These are phyloP conservation scores for Entomortierella chlamydospora DNA, from an alignment of 192 early-diverging fungal genomes.

Conservation along the genomic window DNA sequence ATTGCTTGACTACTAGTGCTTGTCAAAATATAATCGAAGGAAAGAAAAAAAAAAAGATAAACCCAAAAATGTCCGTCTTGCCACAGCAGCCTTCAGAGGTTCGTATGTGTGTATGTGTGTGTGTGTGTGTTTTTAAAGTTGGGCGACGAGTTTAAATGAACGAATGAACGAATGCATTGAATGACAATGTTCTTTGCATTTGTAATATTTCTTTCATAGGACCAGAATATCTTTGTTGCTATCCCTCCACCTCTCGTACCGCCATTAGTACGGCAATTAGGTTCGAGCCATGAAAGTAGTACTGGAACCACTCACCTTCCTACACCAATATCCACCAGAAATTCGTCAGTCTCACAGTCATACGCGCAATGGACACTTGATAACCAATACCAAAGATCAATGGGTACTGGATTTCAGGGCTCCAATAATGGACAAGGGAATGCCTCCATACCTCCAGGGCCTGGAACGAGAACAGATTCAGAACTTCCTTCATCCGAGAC, in stretches of 20 bases:
- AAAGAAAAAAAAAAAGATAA: no score
- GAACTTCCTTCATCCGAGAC: background rate
- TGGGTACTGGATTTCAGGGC: no score
- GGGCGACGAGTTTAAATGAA: no score
- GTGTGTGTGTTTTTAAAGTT: no score
- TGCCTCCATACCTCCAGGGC: background rate
- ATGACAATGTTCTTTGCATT: no score
- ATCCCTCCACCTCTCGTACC: slow-evolving; percentile 34
- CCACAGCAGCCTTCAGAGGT: no score
- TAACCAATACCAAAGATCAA: slow-evolving; percentile 3
- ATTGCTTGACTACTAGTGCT: no score
- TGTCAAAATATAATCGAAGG: no score
- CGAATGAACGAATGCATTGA: no score
- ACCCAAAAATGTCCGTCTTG: no score
- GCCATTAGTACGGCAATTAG: slow-evolving; percentile 28
- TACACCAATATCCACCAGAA: slow-evolving; percentile 21
- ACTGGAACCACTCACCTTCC: slow-evolving; percentile 18
- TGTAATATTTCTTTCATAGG: no score
- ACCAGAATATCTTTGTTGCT: slow-evolving; percentile 24
- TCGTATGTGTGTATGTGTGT: no score
- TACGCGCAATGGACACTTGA: slow-evolving; percentile 14
- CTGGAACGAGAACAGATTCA: background rate
- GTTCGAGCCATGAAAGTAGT: slow-evolving; percentile 5
- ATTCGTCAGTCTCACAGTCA: slow-evolving; percentile 19
- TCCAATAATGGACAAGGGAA: background rate